Evolutionary conservation across 257 asterid genomes (phyloP).

Genomic region (Primulina eburnea): DNA sequence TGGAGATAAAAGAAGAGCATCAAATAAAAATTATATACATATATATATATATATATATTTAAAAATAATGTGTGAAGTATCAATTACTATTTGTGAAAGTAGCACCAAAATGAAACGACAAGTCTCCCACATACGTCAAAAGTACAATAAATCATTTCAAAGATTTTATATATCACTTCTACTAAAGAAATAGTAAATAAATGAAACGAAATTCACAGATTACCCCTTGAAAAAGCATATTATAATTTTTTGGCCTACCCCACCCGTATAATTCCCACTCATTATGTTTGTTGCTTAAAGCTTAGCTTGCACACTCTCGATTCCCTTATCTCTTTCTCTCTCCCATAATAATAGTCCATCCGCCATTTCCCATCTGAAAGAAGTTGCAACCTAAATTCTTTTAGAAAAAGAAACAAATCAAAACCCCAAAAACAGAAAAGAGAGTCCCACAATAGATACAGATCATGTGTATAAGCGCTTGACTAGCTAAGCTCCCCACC

Average conservation of each 20-base stretch:
- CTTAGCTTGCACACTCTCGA: constrained; percentile 24
- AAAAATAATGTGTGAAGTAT: no score
- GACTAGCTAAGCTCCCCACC: not conserved
- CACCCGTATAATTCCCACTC: constrained; percentile 44
- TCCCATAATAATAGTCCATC: constrained; percentile 22
- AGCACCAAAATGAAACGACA: no score
- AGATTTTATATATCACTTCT: not conserved
- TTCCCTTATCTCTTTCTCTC: constrained; percentile 14
- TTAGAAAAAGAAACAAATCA: not conserved
- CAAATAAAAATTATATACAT: no score
- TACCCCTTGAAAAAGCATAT: constrained; percentile 30
- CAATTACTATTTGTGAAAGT: no score
- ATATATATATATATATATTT: no score
- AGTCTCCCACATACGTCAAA: not conserved
- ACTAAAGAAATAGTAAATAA: constrained; percentile 16
- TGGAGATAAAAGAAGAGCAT: no score
- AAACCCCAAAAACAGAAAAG: not conserved
- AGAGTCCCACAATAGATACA: constrained; percentile 1
- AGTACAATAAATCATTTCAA: constrained; percentile 16
- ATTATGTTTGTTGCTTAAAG: constrained; percentile 31
- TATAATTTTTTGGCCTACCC: constrained; percentile 29
- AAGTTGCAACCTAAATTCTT: constrained; percentile 25
- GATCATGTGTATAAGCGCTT: not conserved
- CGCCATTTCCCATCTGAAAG: constrained; percentile 29
- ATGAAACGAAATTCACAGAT: constrained; percentile 13